Conservation (phyloP, 495 filamentous ascomycete genomes). For the Xylaria bambusicola region DNA sequence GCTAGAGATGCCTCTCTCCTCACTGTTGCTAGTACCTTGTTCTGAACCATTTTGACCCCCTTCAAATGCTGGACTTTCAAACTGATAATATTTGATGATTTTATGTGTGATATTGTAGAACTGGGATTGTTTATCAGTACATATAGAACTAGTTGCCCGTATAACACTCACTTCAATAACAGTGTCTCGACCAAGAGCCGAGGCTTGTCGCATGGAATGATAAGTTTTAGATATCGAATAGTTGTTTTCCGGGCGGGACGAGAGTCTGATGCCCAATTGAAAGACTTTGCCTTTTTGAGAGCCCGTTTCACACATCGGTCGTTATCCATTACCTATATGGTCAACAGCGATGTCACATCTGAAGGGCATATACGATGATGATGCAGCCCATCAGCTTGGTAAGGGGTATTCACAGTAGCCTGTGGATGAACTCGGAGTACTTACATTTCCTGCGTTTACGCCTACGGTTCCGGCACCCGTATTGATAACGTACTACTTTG, state of each 20-base stretch:
- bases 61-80: neutral
- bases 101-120: constrained; percentile 3
- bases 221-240: neutral
- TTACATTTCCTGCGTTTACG: constrained; percentile 3
- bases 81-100: neutral
- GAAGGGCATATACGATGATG: too few relatives aligned
- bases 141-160: neutral
- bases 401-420: too few relatives aligned
- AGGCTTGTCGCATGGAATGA: neutral
- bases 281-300: neutral
- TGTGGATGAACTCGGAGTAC: too few relatives aligned
- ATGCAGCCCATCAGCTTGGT: too few relatives aligned
- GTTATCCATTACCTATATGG: neutral
- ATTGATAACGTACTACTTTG: neutral
- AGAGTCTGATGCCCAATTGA: constrained; percentile 1
- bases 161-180: neutral
- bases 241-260: neutral
- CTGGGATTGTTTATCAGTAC: neutral
- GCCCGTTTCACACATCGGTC: neutral
- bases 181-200: neutral
- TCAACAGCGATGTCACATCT: neutral
- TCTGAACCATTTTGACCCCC: neutral
- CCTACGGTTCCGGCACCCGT: neutral
- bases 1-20: neutral
- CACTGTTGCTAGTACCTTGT: neutral